Percentiles rank a stretch among this genome's conserved stretches.
These are phyloP conservation scores for Dryas integrifolia DNA, from an alignment of 331 rosid species.

Conservation along the genomic window DNA sequence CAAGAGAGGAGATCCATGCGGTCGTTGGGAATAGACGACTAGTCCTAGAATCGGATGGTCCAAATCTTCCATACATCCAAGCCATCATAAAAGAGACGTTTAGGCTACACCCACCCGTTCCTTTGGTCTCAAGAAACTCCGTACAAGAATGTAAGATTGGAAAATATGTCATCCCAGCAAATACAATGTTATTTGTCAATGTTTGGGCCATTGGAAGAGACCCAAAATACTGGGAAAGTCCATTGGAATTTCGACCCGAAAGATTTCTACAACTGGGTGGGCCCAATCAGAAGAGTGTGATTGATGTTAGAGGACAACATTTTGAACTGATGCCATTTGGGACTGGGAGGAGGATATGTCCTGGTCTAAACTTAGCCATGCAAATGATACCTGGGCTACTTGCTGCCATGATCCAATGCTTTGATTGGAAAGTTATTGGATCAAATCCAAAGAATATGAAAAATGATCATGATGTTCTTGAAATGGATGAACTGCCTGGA, in stretches of 20 bases:
- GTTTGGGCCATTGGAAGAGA: constrained; percentile 29
- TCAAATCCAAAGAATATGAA: no score
- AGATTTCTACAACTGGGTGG: not conserved
- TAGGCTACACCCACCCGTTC: constrained; percentile 39
- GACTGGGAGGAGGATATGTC: constrained; percentile 54
- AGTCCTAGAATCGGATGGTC: constrained; percentile 32
- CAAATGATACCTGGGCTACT: constrained; percentile 6
- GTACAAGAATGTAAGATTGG: constrained; percentile 25
- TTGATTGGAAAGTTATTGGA: constrained; percentile 32
- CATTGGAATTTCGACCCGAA: constrained; percentile 18
- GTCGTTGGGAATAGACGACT: constrained; percentile 21
- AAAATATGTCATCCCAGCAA: constrained; percentile 18
- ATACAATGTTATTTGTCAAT: constrained; percentile 16
- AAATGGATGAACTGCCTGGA: constrained; percentile 21
- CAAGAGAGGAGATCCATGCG: constrained; percentile 30
- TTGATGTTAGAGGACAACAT: constrained; percentile 45
- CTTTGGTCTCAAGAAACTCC: constrained; percentile 36
- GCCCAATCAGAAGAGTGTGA: not conserved
- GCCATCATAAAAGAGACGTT: constrained; percentile 47
- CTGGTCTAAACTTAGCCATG: constrained; percentile 47
- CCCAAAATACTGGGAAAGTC: constrained; percentile 22
- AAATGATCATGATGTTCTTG: not conserved
- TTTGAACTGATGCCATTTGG: constrained; percentile 61
- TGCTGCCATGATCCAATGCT: constrained; percentile 18
- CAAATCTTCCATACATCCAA: constrained; percentile 46